phyloP scores from a whole-genome alignment of 1,284 basidiomycete species.

The Spongiforma sp. region DNA sequence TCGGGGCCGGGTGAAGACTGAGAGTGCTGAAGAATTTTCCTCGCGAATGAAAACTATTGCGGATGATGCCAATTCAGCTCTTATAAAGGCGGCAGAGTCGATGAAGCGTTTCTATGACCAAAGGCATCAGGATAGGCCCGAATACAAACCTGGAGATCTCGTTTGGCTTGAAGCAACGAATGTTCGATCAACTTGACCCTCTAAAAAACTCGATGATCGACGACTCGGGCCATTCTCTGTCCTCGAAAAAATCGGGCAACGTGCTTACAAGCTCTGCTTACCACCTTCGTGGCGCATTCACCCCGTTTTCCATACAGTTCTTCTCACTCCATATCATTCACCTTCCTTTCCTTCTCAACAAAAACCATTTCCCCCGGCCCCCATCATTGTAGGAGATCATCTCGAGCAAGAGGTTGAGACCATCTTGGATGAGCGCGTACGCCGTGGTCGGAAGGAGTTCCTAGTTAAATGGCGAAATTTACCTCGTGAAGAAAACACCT shows the following conservation, averaged over 20 bases:
- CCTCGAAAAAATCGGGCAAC: background rate
- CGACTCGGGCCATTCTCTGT: background rate
- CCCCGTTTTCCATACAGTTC: background rate
- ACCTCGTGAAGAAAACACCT: background rate
- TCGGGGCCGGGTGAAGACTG: background rate
- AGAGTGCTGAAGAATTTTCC: background rate
- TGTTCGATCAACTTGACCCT: slow-evolving; percentile 6
- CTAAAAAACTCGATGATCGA: background rate
- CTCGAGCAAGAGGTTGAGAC: background rate
- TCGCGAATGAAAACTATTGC: background rate
- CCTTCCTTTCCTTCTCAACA: background rate
- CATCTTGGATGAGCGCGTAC: background rate
- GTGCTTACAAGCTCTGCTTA: background rate
- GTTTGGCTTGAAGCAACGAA: slow-evolving; percentile 16
- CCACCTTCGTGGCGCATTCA: background rate
- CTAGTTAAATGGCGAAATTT: background rate
- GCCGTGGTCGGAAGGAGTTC: background rate
- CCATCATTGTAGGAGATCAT: background rate
- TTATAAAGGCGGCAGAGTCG: slow-evolving; percentile 7
- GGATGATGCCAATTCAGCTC: background rate
- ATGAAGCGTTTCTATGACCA: slow-evolving; percentile 8
- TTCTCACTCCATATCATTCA: background rate
- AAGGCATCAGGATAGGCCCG: fast-evolving
- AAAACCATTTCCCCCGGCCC: background rate
- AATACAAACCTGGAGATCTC: background rate